phyloP scores from a whole-genome alignment of 2,329 filamentous ascomycete genomes.

The Pseudogymnoascus sp. region DNA sequence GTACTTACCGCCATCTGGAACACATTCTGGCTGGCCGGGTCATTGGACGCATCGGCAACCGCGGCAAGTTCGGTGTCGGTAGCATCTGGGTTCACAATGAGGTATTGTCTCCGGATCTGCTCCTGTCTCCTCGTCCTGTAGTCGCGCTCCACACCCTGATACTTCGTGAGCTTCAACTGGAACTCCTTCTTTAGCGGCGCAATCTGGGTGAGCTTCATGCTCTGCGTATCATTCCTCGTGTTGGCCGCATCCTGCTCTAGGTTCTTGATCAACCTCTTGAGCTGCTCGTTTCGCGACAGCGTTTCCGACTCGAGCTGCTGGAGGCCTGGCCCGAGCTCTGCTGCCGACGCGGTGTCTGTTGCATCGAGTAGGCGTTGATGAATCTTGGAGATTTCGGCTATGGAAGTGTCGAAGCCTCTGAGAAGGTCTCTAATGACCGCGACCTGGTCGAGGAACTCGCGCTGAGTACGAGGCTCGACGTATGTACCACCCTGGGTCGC shows the following conservation, averaged over 20 bases:
- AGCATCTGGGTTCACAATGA: constrained; percentile 76
- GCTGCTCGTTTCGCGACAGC: constrained; percentile 63
- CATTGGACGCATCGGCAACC: constrained; percentile 59
- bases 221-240: constrained; percentile 51
- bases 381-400: constrained; percentile 58
- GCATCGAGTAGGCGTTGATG: constrained; percentile 66
- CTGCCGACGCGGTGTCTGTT: constrained; percentile 46
- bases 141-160: constrained; percentile 61
- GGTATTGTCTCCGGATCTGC: constrained; percentile 72
- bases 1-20: constrained; percentile 70
- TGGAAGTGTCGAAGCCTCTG: constrained; percentile 54
- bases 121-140: constrained; percentile 67
- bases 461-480: constrained; percentile 45
- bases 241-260: constrained; percentile 63
- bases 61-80: constrained; percentile 61
- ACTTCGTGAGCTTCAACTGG: constrained; percentile 61
- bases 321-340: constrained; percentile 40
- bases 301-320: constrained; percentile 63
- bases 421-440: constrained; percentile 61
- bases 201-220: constrained; percentile 64
- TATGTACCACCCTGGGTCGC: constrained; percentile 18
- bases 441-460: constrained; percentile 62
- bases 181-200: constrained; percentile 64
- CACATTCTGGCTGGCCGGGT: constrained; percentile 72
- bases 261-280: constrained; percentile 71